These are phyloP conservation scores for Ceratobasidium sp. DNA, from an alignment of 1,284 basidiomycete species.

Conservation along the genomic window DNA sequence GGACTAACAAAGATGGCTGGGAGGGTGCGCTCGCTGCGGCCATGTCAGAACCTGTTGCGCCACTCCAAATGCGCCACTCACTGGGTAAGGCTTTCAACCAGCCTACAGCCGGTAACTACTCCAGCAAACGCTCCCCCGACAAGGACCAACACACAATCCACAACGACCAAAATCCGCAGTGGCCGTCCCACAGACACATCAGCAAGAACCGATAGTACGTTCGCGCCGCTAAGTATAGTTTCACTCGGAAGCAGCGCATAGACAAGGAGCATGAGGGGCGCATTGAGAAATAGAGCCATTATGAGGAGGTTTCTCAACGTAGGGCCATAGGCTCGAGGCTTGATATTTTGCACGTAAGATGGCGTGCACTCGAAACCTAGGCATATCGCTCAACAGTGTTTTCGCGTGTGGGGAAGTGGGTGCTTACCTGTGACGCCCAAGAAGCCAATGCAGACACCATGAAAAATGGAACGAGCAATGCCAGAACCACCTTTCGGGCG, in stretches of 20 bases:
- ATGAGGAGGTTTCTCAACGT: slow-evolving; percentile 74
- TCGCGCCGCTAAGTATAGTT: slow-evolving; percentile 62
- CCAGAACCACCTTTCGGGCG: slow-evolving; percentile 52
- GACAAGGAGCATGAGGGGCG: slow-evolving; percentile 66
- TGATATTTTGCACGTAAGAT: slow-evolving; percentile 70
- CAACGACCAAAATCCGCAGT: slow-evolving; percentile 68
- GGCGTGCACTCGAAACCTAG: slow-evolving; percentile 64
- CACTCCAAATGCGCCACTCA: slow-evolving; percentile 20
- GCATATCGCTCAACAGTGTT: not conserved
- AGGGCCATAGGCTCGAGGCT: slow-evolving; percentile 63
- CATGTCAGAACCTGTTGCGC: not conserved
- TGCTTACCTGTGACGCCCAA: slow-evolving; percentile 69
- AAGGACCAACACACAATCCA: slow-evolving; percentile 73
- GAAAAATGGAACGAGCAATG: slow-evolving; percentile 63
- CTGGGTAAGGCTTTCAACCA: slow-evolving; percentile 67
- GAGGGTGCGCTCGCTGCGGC: slow-evolving; percentile 63
- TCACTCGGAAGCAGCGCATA: slow-evolving; percentile 67
- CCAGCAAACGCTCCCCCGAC: slow-evolving; percentile 77
- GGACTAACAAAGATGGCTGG: slow-evolving; percentile 64
- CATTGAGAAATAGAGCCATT: slow-evolving; percentile 66
- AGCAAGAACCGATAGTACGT: slow-evolving; percentile 70
- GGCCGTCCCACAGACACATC: slow-evolving; percentile 69
- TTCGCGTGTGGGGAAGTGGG: not conserved
- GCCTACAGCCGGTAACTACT: slow-evolving; percentile 65
- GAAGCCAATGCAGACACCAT: slow-evolving; percentile 74